Base-by-base conservation (phyloP, 1,139 yeast species). In the Taphrina deformans region DNA sequence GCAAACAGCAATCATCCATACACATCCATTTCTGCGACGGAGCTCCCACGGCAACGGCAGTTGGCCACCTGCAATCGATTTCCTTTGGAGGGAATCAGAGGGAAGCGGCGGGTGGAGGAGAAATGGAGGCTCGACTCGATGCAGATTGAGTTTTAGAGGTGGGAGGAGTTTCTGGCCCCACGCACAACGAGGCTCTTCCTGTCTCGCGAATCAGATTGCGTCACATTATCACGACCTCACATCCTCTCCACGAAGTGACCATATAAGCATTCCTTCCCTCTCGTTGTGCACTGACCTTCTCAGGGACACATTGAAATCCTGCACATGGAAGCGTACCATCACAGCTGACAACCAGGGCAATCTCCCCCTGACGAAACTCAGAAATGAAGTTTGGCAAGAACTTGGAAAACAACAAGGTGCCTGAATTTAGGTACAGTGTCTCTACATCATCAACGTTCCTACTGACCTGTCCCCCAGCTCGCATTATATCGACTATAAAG, bases 401-500 rank as follows among this genome's bases (percentile, higher is more conserved):
- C 23, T 23, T 59, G 51, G 56, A 51, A 29, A 21, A n/a, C 29
- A 59, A 59, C 56, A 59, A 59, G 41, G 63, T 59, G 2, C 63
- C 63, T 18, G 63, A 59, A 33, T 59, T 59, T 35, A 29, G 45
- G 51, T 51, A 33, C 5, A 12, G n/a, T 18, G 12, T 7, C 41
- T 26, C 3, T 14, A 16, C 16, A 21, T n/a, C n/a, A n/a, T n/a
- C n/a, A n/a, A n/a, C n/a, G n/a, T n/a, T n/a, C n/a, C n/a, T n/a
- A n/a, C n/a, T n/a, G n/a, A n/a, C n/a, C n/a, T n/a, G n/a, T n/a
- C n/a, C n/a, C 10, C 2, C 45, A 44, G 52, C n/a, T 79, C 80
- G 56, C 83, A 82, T 72, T 92, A 93, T 74, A 83, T 92, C 80
- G 88, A 90, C 77, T 93, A 93, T 77, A 93, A 92, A 75, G 85